Evolutionary conservation across 2,329 filamentous ascomycete species (phyloP).

Genomic region (Aulographum hederae): DNA sequence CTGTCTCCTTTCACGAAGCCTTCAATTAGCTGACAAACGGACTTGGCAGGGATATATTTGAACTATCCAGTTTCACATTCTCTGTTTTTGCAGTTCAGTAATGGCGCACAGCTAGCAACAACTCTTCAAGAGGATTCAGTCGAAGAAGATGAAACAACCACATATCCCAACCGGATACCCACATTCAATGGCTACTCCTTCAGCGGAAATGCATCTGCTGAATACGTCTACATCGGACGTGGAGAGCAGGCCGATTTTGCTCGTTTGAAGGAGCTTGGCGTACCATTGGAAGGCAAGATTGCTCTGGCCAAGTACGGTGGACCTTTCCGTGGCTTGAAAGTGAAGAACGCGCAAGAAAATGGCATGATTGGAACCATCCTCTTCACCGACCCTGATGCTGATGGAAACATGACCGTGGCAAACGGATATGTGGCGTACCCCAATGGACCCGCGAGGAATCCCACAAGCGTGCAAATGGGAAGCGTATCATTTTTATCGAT

Average conservation of each 20-base stretch:
- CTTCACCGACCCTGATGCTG: constrained; percentile 26
- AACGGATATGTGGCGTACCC: constrained; percentile 27
- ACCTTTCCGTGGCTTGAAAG: constrained; percentile 27
- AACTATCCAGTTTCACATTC: constrained; percentile 20
- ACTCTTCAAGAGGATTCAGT: constrained; percentile 16
- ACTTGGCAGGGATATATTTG: too few relatives aligned
- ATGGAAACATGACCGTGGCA: constrained; percentile 27
- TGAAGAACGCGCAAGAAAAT: constrained; percentile 27
- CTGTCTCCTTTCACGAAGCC: too few relatives aligned
- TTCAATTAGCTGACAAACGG: too few relatives aligned
- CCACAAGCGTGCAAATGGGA: constrained; percentile 26
- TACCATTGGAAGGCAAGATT: constrained; percentile 28
- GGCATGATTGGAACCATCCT: constrained; percentile 27
- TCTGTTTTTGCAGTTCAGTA: constrained; percentile 14
- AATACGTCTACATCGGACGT: constrained; percentile 26
- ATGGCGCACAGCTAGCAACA: constrained; percentile 14
- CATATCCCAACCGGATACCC: constrained; percentile 20
- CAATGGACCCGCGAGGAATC: constrained; percentile 25
- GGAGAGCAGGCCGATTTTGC: constrained; percentile 26
- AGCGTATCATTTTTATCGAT: constrained; percentile 41
- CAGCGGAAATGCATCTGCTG: constrained; percentile 25
- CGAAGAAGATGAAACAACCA: constrained; percentile 14
- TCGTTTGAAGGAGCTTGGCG: constrained; percentile 20
- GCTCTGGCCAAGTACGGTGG: constrained; percentile 27
- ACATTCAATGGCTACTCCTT: constrained; percentile 30